Base-by-base conservation (phyloP, 495 filamentous ascomycete genomes). In the Neurospora sp. region DNA sequence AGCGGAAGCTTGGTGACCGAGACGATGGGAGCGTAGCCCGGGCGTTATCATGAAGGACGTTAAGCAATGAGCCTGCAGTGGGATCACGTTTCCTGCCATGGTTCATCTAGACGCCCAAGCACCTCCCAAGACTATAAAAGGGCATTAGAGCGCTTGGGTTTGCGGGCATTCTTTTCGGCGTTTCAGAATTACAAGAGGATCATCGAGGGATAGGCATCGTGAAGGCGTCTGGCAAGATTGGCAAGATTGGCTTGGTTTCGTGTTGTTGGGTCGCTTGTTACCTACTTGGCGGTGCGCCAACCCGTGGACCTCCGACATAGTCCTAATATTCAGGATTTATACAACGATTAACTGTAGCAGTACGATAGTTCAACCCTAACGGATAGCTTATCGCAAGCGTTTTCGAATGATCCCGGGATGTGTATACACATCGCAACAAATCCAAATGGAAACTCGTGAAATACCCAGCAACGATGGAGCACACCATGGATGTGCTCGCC, bases 1-100 rank as follows among this genome's bases (percentile, higher is more conserved):
- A 90, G 80, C 83, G 89, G 73, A 90, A 90, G 79, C 80, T 88
- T 39, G 84, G 74, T 40, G 84, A 83, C 27, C 75, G 79, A 20
- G 84, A 84, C 74, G 78, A 77, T 18, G 75, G 72, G 31, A 41
- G 44, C 42, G 76, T 54, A 72, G 4, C 49, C 44, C 60, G 20
- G 9, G 42, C 18, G 72, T 70, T 62, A 72, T 70, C 71, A 75
- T 76, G 71, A 73, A 78, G 66, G 76, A 49, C 54, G 72, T 74
- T 54, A 72, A 73, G 70, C 73, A 75, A 20, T 41, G 69, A 72
- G n/a, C 40, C 23, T 62, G 5, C 27, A 18, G 23, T 35, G 54
- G 27, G 27, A 35, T 62, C 14, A 35, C 54, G 12, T 62, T 16
- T 35, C 27, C 27, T 31, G 12, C 12, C 54, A 35, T 62, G 54